Base-by-base conservation (phyloP, 306 rosid species). In the Chamaecrista fasciculata region DNA sequence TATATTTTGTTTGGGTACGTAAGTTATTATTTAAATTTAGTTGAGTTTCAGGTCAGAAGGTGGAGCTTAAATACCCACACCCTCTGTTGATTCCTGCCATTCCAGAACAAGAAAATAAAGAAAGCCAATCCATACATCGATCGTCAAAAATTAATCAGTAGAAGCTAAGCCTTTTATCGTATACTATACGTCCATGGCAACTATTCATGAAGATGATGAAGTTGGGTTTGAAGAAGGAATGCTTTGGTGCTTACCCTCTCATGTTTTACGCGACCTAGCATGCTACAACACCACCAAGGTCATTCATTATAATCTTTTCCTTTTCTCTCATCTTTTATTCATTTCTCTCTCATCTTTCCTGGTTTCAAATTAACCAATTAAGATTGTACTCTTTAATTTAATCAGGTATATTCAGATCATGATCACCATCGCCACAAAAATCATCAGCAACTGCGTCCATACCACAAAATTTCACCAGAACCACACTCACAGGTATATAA, bases 211-310 rank as follows among this genome's bases (percentile, higher is more conserved):
- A 31, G 72, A 72, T 25, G 83, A 83, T 11, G 83, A 82, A 57
- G 69, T 84, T 73, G 72, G 77, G 55, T 78, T 84, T 42, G 86
- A 85, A 60, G 96, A 86, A 62, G 90, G 87, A 80, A 75, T 80
- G 86, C 55, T 68, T 8, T 82, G 85, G 78, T 86, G 65, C 46
- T 59, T 88, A 71, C 91, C 96, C 37, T 72, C 82, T 43, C 83
- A 82, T 52, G 86, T 85, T 77, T 71, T 83, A 2, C 62, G 77
- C 10, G 85, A 86, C n/a, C n/a, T n/a, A 52, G 82, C 82, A 59
- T 62, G 78, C 47, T 66, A 69, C 68, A 58, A 8, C 6, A 33
- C 36, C 6, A 33, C 62, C 29, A 78, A 86, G 87, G 90, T 86
- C 58, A 48, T 33, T 33, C 4, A 2, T 2, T 2, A n/a, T n/a